Base-by-base conservation (phyloP, 2,329 filamentous ascomycete genomes). In the Botryosphaeria dothidea region DNA sequence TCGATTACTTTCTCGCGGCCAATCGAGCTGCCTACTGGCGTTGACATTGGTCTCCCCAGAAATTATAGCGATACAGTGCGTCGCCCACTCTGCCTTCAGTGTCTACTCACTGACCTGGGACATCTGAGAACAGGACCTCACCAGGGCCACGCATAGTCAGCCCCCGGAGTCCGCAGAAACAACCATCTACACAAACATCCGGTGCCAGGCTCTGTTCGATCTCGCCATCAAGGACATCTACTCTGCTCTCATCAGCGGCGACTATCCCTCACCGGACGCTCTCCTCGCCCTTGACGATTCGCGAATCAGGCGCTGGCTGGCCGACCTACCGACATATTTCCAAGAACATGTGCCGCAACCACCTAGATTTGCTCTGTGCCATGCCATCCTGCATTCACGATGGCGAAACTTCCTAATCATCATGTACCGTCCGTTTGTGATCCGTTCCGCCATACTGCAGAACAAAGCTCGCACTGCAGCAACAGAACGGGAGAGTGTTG, bases 1-100 rank as follows among this genome's bases (percentile, higher is more conserved):
- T 79, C 80, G 21, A 80, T 84, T 58, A 84, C 82, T 0, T 63
- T 83, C 83, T 67, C 80, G 79, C 29, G 77, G 82, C 51, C 82
- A 81, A 1, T 75, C 83, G 62, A 75, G 80, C n/a, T 76, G 80
- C 61, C 82, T 80, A 75, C 79, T 13, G 77, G 77, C 48, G 78
- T 82, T 0, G 81, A 83, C 61, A 78, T 79, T 13, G 71, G 74
- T 0, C 69, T 81, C 1, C 81, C 81, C 0, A 69, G 77, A 25
- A 83, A 84, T 62, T 74, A 83, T 3, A 74, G 82, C 36, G 82
- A 83, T 61, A 75, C 75, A 65, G 80, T 64, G 15, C 7, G 62
- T 36, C 2, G 4, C n/a, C 31, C 31, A 11, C 11, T 6, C 6
- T 5, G 31, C 31, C 11, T 6, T 34, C 11, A 6, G 31, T 34